A percentile compares a stretch with the other conserved stretches of the same genome.
Conservation (phyloP, 805 yeast species). For the Ogataea polymorpha region DNA sequence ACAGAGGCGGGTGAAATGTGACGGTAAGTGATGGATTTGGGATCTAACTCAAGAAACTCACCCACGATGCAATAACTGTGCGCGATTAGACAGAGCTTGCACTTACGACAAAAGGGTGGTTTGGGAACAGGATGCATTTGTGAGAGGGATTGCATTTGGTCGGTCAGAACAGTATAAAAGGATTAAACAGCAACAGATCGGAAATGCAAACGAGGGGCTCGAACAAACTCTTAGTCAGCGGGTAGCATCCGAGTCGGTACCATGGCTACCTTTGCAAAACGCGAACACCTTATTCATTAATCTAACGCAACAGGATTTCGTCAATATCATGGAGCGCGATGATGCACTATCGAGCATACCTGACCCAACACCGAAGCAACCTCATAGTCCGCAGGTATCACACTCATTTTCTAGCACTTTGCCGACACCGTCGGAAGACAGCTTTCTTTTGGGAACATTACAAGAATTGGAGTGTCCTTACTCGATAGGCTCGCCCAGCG, state of each 20-base stretch:
- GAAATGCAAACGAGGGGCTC: neutral
- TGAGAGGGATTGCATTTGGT: constrained; percentile 37
- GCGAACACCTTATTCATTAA: neutral
- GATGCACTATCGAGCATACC: neutral
- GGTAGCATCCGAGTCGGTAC: neutral
- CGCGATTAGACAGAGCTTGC: constrained; percentile 22
- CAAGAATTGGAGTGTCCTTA: neutral
- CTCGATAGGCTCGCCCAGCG: neutral
- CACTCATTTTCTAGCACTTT: neutral
- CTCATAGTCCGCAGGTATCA: neutral
- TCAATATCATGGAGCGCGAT: neutral
- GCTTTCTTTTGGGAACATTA: neutral
- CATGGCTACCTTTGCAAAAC: neutral
- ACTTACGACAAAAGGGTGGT: constrained; percentile 9
- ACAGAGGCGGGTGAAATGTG: constrained; percentile 48
- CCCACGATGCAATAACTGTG: constrained; percentile 34
- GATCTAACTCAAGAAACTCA: constrained; percentile 19
- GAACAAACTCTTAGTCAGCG: neutral
- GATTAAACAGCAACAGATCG: constrained; percentile 3
- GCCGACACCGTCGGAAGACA: neutral
- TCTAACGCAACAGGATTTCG: neutral
- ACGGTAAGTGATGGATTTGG: constrained; percentile 10
- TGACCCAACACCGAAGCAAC: neutral
- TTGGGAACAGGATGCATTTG: constrained; percentile 39
- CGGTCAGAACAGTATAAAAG: constrained; percentile 27